These are phyloP conservation scores for Ophiostoma novo-ulmi DNA, from an alignment of 2,329 filamentous ascomycete genomes.

Conservation along the genomic window DNA sequence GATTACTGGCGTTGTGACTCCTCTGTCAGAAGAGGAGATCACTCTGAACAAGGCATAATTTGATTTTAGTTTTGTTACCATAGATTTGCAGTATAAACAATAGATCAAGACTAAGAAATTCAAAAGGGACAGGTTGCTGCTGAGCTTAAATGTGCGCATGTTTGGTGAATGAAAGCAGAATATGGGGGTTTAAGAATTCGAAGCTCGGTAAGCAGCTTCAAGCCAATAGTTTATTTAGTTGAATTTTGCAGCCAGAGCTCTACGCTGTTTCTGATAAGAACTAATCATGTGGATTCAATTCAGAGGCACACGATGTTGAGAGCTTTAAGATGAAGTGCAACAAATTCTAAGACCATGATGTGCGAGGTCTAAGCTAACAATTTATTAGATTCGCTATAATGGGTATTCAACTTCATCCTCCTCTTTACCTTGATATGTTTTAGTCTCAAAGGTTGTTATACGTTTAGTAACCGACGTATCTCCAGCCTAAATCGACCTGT, in stretches of 20 bases:
- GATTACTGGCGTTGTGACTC: conserved; percentile 32
- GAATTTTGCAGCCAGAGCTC: too few species aligned
- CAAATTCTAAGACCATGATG: too few species aligned
- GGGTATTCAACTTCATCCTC: not conserved
- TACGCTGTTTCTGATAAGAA: too few species aligned
- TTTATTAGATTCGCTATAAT: not conserved
- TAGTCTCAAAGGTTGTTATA: not conserved
- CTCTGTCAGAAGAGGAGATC: conserved; percentile 8
- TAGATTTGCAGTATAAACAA: not conserved
- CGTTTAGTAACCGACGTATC: conserved; percentile 29
- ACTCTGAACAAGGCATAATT: not conserved
- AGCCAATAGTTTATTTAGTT: too few species aligned
- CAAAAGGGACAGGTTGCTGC: not conserved
- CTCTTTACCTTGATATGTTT: not conserved
- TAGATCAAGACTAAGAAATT: not conserved
- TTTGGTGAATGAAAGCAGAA: too few species aligned
- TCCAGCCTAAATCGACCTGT: conserved; percentile 30
- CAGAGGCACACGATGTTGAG: too few species aligned
- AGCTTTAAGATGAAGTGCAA: too few species aligned
- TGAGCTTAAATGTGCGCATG: not conserved
- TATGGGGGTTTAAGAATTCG: too few species aligned
- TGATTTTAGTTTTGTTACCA: not conserved
- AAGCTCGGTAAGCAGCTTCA: too few species aligned
- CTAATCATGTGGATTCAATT: too few species aligned
- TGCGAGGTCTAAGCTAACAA: not conserved